Evolutionary conservation across 2,329 filamentous ascomycete species (phyloP).

Genomic region (Bipolaris bicolor): DNA sequence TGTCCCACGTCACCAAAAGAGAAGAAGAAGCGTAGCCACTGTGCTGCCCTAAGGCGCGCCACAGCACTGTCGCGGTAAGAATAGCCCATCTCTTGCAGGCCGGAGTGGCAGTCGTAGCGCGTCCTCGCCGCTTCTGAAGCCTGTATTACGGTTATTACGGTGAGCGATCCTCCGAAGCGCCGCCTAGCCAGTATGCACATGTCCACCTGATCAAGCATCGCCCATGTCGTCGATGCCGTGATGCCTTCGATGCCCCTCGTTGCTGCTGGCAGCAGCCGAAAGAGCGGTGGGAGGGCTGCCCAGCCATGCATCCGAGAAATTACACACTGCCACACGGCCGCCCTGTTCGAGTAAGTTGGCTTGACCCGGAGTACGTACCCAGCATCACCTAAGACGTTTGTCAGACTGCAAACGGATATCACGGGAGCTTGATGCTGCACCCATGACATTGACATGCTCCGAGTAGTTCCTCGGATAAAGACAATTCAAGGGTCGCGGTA

Average conservation of each 20-base stretch:
- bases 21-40: conserved; percentile 10
- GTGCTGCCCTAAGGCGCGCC: conserved; percentile 13
- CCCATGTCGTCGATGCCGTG: not conserved
- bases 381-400: not conserved
- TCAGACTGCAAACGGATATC: conserved; percentile 5
- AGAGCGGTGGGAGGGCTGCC: conserved; percentile 29
- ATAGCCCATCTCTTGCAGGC: not conserved
- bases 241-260: conserved; percentile 2
- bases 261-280: conserved; percentile 18
- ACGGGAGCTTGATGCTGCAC: conserved; percentile 3
- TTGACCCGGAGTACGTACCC: conserved; percentile 1
- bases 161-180: conserved; percentile 23
- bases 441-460: not conserved
- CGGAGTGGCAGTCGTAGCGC: conserved; percentile 5
- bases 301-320: conserved; percentile 13
- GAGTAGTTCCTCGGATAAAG: not conserved
- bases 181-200: conserved; percentile 22
- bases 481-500: not conserved
- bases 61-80: conserved; percentile 7
- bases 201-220: conserved; percentile 30
- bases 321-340: conserved; percentile 2
- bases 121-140: conserved; percentile 5
- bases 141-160: conserved; percentile 28
- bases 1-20: conserved; percentile 17
- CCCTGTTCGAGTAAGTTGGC: conserved; percentile 11